Conservation (phyloP, 208 protist genomes). For the Leishmania guyanensis region DNA sequence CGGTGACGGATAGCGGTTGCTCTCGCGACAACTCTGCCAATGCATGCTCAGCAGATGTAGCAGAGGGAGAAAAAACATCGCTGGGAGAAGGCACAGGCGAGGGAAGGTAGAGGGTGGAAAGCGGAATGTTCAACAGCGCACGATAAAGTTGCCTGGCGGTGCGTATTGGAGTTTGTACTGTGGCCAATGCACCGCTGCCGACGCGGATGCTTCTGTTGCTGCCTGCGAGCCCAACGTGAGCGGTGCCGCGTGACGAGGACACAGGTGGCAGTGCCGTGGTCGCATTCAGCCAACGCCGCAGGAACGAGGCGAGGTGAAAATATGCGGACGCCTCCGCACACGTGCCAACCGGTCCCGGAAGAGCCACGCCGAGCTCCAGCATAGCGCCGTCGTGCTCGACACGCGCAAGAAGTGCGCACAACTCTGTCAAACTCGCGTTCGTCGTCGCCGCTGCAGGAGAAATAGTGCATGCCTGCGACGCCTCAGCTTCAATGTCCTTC, state of each 20-base stretch:
- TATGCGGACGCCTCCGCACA: background rate
- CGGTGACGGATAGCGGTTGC: background rate
- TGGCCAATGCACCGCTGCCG: background rate
- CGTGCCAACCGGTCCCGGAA: conserved; percentile 4
- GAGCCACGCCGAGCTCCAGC: conserved; percentile 7
- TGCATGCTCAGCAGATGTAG: background rate
- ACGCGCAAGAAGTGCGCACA: conserved; percentile 26
- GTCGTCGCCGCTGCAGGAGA: background rate
- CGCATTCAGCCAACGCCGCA: conserved; percentile 19
- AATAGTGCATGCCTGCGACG: background rate
- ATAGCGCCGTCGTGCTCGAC: conserved; percentile 19
- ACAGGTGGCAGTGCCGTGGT: background rate
- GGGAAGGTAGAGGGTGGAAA: conserved; percentile 11
- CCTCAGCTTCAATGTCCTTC: too few species aligned
- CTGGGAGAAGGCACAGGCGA: background rate
- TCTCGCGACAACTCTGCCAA: background rate
- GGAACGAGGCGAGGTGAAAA: conserved; percentile 15
- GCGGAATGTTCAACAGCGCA: conserved; percentile 49
- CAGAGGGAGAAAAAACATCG: background rate
- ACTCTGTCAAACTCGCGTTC: conserved; percentile 19
- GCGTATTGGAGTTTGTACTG: conserved; percentile 7
- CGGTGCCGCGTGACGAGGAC: background rate
- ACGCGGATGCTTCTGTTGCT: background rate
- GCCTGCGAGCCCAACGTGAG: background rate
- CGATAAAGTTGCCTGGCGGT: conserved; percentile 31